Evolutionary conservation across 2,329 filamentous ascomycete species (phyloP).

Genomic region (Cladophialophora carrionii): DNA sequence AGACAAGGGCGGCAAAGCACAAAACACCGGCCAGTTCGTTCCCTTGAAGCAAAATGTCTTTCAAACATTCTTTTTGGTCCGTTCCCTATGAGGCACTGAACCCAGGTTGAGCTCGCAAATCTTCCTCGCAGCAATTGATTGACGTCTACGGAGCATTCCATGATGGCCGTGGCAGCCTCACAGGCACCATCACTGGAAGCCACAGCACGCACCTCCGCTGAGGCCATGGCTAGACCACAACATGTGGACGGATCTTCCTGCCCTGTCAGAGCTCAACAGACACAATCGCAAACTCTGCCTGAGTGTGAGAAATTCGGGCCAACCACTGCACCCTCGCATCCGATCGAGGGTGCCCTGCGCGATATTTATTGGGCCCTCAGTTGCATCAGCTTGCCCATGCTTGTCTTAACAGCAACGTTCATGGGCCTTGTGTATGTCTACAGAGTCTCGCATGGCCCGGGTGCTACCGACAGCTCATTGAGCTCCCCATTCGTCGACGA

Average conservation of each 20-base stretch:
- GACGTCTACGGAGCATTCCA: neutral
- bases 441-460: neutral
- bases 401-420: constrained; percentile 1
- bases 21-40: neutral
- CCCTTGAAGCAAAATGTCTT: constrained; percentile 2
- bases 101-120: neutral
- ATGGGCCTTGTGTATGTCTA: constrained; percentile 3
- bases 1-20: neutral
- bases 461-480: neutral
- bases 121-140: neutral
- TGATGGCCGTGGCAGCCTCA: neutral
- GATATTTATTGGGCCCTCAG: constrained; percentile 6
- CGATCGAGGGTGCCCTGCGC: neutral
- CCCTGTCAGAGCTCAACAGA: neutral
- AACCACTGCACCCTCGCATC: neutral
- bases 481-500: neutral
- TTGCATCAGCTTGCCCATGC: constrained; percentile 8
- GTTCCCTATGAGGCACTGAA: neutral
- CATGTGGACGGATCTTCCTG: neutral
- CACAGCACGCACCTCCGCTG: neutral
- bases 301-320: neutral
- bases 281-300: neutral
- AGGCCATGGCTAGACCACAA: neutral
- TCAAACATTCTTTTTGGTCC: neutral
- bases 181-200: neutral